These are phyloP conservation scores for Sporobolomyces pararoseus DNA, from an alignment of 768 basidiomycete species.

Conservation along the genomic window DNA sequence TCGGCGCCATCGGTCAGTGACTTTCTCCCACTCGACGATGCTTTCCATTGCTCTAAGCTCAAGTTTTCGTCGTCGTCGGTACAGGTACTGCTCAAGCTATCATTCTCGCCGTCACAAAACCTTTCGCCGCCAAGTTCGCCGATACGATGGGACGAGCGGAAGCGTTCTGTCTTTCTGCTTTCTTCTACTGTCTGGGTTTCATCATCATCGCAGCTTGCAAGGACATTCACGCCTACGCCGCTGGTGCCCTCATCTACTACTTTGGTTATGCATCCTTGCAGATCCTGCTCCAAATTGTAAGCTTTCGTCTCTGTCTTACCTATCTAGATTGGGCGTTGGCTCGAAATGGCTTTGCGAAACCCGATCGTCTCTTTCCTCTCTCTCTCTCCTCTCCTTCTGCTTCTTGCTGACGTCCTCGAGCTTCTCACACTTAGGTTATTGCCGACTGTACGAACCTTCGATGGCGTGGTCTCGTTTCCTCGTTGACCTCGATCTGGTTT, in stretches of 20 bases:
- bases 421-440: no score
- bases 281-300: slow-evolving; percentile 50
- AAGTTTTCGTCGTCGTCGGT: background rate
- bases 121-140: slow-evolving; percentile 68
- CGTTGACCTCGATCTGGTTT: slow-evolving; percentile 45
- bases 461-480: slow-evolving; percentile 48
- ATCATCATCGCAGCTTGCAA: slow-evolving; percentile 36
- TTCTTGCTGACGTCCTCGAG: no score
- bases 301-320: background rate
- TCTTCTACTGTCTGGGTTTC: slow-evolving; percentile 63
- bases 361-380: no score
- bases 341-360: no score
- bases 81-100: slow-evolving; percentile 39
- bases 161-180: slow-evolving; percentile 59
- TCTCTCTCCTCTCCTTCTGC: background rate
- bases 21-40: slow-evolving; percentile 46
- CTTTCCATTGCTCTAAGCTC: slow-evolving; percentile 44
- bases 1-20: slow-evolving; percentile 55
- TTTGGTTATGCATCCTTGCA: slow-evolving; percentile 49
- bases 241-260: slow-evolving; percentile 44
- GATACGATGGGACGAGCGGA: slow-evolving; percentile 66
- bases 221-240: slow-evolving; percentile 46
- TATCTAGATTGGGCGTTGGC: no score
- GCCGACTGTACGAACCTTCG: slow-evolving; percentile 52
- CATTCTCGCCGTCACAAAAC: slow-evolving; percentile 54